A percentile compares a stretch with the other conserved stretches of the same genome.
These are phyloP conservation scores for Cercophora samala DNA, from an alignment of 495 filamentous ascomycete species.

Conservation along the genomic window DNA sequence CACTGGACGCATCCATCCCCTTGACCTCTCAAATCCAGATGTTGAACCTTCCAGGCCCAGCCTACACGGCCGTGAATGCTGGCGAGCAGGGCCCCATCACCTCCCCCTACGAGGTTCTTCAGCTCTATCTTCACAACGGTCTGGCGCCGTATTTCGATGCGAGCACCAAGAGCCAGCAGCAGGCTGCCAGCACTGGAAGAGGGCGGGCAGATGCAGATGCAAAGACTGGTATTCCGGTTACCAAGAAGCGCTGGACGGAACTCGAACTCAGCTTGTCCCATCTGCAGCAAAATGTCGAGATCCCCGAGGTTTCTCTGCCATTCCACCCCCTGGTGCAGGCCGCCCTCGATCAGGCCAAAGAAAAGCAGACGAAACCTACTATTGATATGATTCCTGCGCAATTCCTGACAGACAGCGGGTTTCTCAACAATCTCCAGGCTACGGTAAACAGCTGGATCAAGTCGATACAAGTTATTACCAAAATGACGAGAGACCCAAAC, in stretches of 20 bases:
- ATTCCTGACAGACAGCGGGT: conserved; percentile 76
- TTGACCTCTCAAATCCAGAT: conserved; percentile 84
- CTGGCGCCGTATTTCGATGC: conserved; percentile 95
- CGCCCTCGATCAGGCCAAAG: conserved; percentile 70
- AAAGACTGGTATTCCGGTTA: conserved; percentile 91
- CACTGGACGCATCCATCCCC: conserved; percentile 75
- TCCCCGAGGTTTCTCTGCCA: conserved; percentile 80
- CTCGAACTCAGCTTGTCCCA: conserved; percentile 84
- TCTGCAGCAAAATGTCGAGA: conserved; percentile 95
- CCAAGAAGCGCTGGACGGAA: conserved; percentile 93
- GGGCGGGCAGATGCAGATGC: conserved; percentile 76
- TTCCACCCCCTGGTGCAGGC: conserved; percentile 83
- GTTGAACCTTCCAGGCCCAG: conserved; percentile 81
- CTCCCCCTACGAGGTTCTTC: conserved; percentile 87
- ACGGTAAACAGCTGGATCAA: conserved; percentile 97
- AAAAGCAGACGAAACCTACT: conserved; percentile 60
- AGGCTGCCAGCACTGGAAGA: conserved; percentile 59
- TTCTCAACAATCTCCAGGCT: conserved; percentile 89
- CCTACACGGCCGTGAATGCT: conserved; percentile 58
- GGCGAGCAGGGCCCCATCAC: conserved; percentile 64
- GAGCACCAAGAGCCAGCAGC: conserved; percentile 81
- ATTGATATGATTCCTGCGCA: conserved; percentile 70
- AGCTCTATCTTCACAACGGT: conserved; percentile 81
- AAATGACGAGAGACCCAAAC: conserved; percentile 82
- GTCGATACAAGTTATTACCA: conserved; percentile 95